A percentile compares a stretch with the other conserved stretches of the same genome.
Evolutionary conservation across 495 filamentous ascomycete genomes (phyloP).

Genomic region (Xylaria curta): DNA sequence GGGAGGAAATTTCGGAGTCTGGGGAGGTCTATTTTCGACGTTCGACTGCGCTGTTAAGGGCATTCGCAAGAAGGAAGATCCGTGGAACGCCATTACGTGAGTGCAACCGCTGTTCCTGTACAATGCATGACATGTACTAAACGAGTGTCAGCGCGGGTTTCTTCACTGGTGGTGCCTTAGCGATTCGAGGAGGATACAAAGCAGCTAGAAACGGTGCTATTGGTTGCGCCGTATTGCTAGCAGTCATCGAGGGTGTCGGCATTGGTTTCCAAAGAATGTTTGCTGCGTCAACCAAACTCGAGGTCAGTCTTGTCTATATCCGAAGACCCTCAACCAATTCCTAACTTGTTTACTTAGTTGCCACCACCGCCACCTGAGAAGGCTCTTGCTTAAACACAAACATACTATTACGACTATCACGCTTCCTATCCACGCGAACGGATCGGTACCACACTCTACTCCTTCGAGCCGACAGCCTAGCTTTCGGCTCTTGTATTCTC

Average conservation of each 20-base stretch:
- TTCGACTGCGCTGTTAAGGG: constrained; percentile 99
- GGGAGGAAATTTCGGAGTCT: constrained; percentile 96
- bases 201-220: constrained; percentile 94
- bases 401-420: neutral
- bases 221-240: constrained; percentile 89
- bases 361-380: constrained; percentile 50
- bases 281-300: constrained; percentile 87
- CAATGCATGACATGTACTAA: constrained; percentile 46
- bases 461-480: constrained; percentile 39
- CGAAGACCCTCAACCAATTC: neutral
- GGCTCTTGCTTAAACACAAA: constrained; percentile 43
- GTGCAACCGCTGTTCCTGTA: neutral
- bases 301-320: constrained; percentile 56
- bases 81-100: constrained; percentile 83
- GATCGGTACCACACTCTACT: constrained; percentile 44
- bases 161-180: constrained; percentile 92
- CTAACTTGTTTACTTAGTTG: constrained; percentile 35
- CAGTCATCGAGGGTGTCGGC: constrained; percentile 96
- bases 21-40: constrained; percentile 93
- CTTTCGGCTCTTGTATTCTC: constrained; percentile 45
- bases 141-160: constrained; percentile 75
- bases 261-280: constrained; percentile 98
- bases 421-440: neutral
- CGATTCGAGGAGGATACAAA: constrained; percentile 85
- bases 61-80: constrained; percentile 93